Evolutionary conservation across 164 flowering plant genomes (phyloP), one percentile per base, ranked within the genome.

Genomic region (Stephania cephalantha): DNA sequence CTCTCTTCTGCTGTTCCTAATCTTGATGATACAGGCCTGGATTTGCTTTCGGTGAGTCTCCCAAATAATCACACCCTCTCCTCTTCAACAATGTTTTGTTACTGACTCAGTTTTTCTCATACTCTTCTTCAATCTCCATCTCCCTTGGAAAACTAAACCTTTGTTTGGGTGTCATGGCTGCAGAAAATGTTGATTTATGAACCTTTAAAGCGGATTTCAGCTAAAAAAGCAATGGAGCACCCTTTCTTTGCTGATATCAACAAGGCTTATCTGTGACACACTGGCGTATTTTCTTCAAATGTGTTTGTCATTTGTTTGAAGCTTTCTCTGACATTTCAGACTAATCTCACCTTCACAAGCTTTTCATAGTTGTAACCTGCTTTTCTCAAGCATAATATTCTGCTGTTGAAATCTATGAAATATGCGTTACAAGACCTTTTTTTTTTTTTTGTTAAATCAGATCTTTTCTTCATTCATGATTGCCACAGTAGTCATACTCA

Each of bases 191-290:
- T 92, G 89, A 85, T 80, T 52, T 92, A 91, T 72, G 91, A 90
- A 55, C 97, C 97, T 4, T 76, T 88, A 0, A 85, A 81, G 81
- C 74, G 97, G 61, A 91, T 91, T 48, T 91, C 95, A n/a, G 97
- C 97, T 30, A 92, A 91, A 87, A 86, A 84, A 52, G 97, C 97
- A 5, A 88, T 92, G 95, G 93, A 92, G 61, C 97, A 92, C 68
- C 90, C 89, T 48, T 92, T 88, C 80, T 92, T 92, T 52, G 88
- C 87, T 79, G 90, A 85, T 71, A 78, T 92, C 80, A 72, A 88
- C 71, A 92, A 89, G 84, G 72, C 80, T 0, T 6, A n/a, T 46
- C 89, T 91, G 22, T 92, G 78, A 84, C 71, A 29, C 11, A 3
- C 17, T 10, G 13, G 46, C 42, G 7, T 48, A 48, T 12, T 48